A percentile compares a stretch with the other conserved stretches of the same genome.
phyloP scores from a whole-genome alignment of 176 grass and related monocot species.

The Carex scoparia region DNA sequence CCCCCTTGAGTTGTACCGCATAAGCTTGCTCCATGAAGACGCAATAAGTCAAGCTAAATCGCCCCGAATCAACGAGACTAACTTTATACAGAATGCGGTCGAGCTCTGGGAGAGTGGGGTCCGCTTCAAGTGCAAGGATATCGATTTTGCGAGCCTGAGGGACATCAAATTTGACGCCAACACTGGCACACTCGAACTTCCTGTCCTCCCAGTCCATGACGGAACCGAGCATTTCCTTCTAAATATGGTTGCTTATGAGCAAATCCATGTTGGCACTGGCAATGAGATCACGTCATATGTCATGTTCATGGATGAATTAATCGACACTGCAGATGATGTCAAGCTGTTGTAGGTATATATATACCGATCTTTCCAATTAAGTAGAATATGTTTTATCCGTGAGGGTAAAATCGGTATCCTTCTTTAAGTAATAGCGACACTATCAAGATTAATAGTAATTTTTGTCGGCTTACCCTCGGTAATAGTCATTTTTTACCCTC shows the following conservation, averaged over 20 bases:
- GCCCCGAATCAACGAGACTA: too few relatives aligned
- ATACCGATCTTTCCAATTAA: neutral
- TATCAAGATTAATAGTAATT: too few relatives aligned
- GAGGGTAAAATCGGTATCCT: too few relatives aligned
- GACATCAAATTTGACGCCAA: slow-evolving; percentile 12
- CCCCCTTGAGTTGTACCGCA: slow-evolving; percentile 23
- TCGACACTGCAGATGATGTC: neutral
- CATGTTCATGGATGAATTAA: slow-evolving; percentile 13
- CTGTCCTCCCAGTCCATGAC: neutral
- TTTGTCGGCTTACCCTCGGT: too few relatives aligned
- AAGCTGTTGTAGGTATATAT: slow-evolving; percentile 1
- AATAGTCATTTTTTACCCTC: too few relatives aligned
- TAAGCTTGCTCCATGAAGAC: neutral
- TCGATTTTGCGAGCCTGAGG: neutral
- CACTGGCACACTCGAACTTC: slow-evolving; percentile 7
- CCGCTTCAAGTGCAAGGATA: neutral
- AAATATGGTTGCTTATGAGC: slow-evolving; percentile 29
- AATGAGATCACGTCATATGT: slow-evolving; percentile 11
- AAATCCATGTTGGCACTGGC: neutral
- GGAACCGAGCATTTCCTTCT: neutral
- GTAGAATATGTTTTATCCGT: too few relatives aligned
- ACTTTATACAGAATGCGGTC: neutral
- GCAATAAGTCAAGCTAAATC: neutral
- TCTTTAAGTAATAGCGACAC: too few relatives aligned
- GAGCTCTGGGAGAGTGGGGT: slow-evolving; percentile 26